Conservation (phyloP, 805 yeast species). For the Saturnispora sanitii region DNA sequence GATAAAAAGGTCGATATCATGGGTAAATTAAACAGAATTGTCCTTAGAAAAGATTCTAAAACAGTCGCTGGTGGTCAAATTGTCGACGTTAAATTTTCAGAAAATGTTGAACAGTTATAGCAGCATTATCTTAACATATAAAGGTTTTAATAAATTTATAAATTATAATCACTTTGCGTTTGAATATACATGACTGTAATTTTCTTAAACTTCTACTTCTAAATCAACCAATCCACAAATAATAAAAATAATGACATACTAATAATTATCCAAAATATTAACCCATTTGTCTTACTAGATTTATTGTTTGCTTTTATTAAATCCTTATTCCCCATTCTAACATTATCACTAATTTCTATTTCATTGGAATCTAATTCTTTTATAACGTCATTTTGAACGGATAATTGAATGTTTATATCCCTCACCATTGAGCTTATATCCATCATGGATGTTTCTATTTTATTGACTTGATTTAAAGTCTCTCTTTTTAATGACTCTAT, state of each 20-base stretch:
- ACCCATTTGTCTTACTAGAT: conserved; percentile 50
- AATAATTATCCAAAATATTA: conserved; percentile 47
- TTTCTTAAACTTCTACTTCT: not conserved
- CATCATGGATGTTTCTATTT: conserved; percentile 50
- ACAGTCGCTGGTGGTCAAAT: conserved; percentile 48
- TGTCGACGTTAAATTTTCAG: no score
- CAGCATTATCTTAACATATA: no score
- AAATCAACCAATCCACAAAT: conserved; percentile 37
- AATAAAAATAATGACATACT: conserved; percentile 47
- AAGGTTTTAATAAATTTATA: not conserved
- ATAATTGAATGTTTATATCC: conserved; percentile 64
- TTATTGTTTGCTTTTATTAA: conserved; percentile 58
- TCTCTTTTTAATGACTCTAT: conserved; percentile 44
- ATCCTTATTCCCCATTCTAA: conserved; percentile 61
- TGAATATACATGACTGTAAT: no score
- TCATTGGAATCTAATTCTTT: conserved; percentile 55
- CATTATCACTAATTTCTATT: conserved; percentile 53
- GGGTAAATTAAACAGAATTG: conserved; percentile 47
- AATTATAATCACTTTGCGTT: no score
- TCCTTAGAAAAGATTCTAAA: conserved; percentile 56
- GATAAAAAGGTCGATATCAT: not conserved
- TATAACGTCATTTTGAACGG: conserved; percentile 63
- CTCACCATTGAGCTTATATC: conserved; percentile 71
- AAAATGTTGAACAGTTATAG: no score
- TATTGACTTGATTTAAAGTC: conserved; percentile 50